phyloP scores from a whole-genome alignment of 345 rosid genomes.

The Clarkia xantiana region DNA sequence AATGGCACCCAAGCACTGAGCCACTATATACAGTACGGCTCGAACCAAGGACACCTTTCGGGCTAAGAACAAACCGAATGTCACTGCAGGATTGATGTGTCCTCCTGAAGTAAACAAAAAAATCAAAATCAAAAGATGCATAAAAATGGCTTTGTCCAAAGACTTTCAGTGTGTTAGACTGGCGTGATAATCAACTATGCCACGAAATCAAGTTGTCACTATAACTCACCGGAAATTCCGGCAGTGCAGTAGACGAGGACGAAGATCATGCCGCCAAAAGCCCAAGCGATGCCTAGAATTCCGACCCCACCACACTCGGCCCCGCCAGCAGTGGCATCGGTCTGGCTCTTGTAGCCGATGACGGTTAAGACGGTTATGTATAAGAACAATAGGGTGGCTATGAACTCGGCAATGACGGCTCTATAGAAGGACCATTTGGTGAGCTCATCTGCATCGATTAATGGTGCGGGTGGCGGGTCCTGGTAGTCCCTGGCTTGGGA shows the following conservation, averaged over 20 bases:
- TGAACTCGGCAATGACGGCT: constrained; percentile 31
- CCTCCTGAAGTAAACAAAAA: constrained; percentile 14
- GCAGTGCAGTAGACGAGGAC: constrained; percentile 34
- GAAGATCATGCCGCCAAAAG: constrained; percentile 38
- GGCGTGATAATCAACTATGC: too few species aligned
- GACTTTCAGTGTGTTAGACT: too few species aligned
- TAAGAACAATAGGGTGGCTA: constrained; percentile 29
- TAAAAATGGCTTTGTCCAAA: constrained; percentile 83
- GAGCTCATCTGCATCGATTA: constrained; percentile 23
- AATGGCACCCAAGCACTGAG: constrained; percentile 36
- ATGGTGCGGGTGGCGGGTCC: constrained; percentile 32
- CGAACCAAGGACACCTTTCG: constrained; percentile 33
- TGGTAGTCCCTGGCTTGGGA: constrained; percentile 25
- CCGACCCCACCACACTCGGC: constrained; percentile 24
- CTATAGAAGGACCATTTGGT: constrained; percentile 26
- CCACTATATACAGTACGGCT: constrained; percentile 26
- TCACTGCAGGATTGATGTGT: constrained; percentile 15
- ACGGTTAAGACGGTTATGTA: constrained; percentile 31
- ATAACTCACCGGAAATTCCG: constrained; percentile 24
- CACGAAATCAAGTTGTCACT: too few species aligned
- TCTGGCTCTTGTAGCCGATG: constrained; percentile 29
- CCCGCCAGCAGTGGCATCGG: constrained; percentile 4
- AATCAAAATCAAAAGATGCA: constrained; percentile 20
- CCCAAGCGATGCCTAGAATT: constrained; percentile 33
- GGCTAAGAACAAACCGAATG: constrained; percentile 28